Percentiles rank a stretch among this genome's conserved stretches.
phyloP scores from a whole-genome alignment of 345 rosid species.

The Punica granatum region DNA sequence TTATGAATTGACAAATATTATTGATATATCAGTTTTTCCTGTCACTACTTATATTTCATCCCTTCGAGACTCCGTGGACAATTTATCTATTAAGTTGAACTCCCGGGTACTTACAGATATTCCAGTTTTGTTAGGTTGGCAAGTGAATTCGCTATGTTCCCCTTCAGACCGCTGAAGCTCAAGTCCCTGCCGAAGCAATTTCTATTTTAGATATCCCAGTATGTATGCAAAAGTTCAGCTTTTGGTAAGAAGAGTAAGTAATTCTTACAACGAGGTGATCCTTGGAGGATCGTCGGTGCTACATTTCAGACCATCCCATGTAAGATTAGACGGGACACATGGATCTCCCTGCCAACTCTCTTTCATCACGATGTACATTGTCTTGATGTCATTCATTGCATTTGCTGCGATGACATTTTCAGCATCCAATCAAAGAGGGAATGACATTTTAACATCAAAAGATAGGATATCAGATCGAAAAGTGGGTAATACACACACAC shows the following conservation, averaged over 20 bases:
- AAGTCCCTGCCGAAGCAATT: not conserved
- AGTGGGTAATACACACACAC: not conserved
- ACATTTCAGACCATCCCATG: conserved; percentile 21
- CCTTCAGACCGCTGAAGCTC: not conserved
- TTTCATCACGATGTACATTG: conserved; percentile 6
- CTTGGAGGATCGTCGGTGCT: conserved; percentile 2
- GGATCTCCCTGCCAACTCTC: conserved; percentile 31
- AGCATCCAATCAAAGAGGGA: too few relatives aligned
- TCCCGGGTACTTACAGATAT: not conserved
- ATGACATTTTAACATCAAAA: not conserved
- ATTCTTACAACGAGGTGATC: conserved; percentile 18
- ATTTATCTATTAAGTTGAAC: not conserved
- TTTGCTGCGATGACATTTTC: conserved; percentile 18
- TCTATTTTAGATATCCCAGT: not conserved
- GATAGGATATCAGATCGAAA: too few relatives aligned
- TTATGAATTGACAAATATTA: not conserved
- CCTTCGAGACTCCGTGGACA: not conserved
- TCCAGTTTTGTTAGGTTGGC: not conserved
- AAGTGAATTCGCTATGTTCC: not conserved
- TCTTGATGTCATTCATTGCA: conserved; percentile 19
- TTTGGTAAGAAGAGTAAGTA: too few relatives aligned
- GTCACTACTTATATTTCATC: too few relatives aligned
- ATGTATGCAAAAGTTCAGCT: not conserved
- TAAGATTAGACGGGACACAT: conserved; percentile 12
- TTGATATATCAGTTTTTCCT: too few relatives aligned